Percentiles rank a stretch among this genome's conserved stretches.
Evolutionary conservation across 768 basidiomycete genomes (phyloP).

Genomic region (Psilocybe sp.): DNA sequence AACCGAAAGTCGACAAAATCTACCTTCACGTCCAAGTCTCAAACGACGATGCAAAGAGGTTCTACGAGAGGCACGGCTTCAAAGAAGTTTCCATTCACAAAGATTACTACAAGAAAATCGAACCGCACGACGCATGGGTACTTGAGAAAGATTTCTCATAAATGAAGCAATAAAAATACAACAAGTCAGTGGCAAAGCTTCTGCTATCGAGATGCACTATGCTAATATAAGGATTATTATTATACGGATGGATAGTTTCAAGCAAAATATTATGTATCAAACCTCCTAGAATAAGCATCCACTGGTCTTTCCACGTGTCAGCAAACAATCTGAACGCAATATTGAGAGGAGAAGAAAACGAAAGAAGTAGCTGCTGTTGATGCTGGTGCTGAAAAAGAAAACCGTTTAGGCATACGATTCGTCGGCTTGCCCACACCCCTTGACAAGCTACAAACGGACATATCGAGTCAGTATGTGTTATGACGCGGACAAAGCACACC

Average conservation of each 20-base stretch:
- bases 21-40: constrained; percentile 89
- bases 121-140: constrained; percentile 83
- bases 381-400: not conserved
- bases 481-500: not conserved
- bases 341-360: too few species aligned
- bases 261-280: constrained; percentile 17
- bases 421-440: constrained; percentile 73
- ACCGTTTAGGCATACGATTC: constrained; percentile 26
- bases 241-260: constrained; percentile 11
- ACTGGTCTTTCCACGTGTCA: not conserved
- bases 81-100: constrained; percentile 59
- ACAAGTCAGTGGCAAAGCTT: constrained; percentile 15
- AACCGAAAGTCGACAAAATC: constrained; percentile 64
- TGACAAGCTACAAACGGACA: constrained; percentile 73
- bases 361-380: too few species aligned
- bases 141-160: constrained; percentile 58
- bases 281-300: constrained; percentile 16
- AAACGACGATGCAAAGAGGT: constrained; percentile 71
- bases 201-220: constrained; percentile 6
- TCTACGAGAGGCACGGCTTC: constrained; percentile 87
- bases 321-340: not conserved
- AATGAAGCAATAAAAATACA: constrained; percentile 8
- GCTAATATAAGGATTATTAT: constrained; percentile 6
- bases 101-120: constrained; percentile 89
- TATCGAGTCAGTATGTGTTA: constrained; percentile 3